These are phyloP conservation scores for Penicillium canariense DNA, from an alignment of 495 filamentous ascomycete species.

Conservation along the genomic window DNA sequence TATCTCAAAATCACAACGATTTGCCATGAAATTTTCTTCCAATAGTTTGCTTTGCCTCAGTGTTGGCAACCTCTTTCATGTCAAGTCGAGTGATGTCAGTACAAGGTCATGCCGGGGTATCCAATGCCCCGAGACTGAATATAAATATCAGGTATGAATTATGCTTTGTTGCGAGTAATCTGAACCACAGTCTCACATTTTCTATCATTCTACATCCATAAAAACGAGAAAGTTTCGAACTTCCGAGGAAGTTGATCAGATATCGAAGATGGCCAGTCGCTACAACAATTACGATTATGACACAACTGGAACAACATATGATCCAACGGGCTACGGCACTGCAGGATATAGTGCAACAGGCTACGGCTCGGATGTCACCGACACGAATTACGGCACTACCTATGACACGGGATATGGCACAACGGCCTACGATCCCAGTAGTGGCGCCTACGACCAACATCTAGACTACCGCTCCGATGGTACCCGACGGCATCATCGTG, in stretches of 20 bases:
- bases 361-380: conserved; percentile 39
- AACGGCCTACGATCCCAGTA: conserved; percentile 38
- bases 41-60: conserved; percentile 11
- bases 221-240: too few relatives aligned
- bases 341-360: conserved; percentile 23
- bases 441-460: conserved; percentile 40
- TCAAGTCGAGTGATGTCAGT: conserved; percentile 19
- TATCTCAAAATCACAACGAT: neutral
- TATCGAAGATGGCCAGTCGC: conserved; percentile 24
- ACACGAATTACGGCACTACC: conserved; percentile 35
- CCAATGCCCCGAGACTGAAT: conserved; percentile 12
- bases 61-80: conserved; percentile 5
- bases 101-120: conserved; percentile 9
- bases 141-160: conserved; percentile 5
- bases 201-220: too few relatives aligned
- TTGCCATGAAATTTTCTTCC: neutral
- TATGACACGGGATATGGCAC: conserved; percentile 39
- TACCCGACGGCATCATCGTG: conserved; percentile 37
- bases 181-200: too few relatives aligned
- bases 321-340: conserved; percentile 19
- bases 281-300: conserved; percentile 20
- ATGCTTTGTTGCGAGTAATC: neutral
- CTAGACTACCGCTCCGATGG: conserved; percentile 34
- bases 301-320: conserved; percentile 18
- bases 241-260: conserved; percentile 2